A percentile compares a stretch with the other conserved stretches of the same genome.
Evolutionary conservation across 257 asterid genomes (phyloP).

Genomic region (Salvia rosmarinus): DNA sequence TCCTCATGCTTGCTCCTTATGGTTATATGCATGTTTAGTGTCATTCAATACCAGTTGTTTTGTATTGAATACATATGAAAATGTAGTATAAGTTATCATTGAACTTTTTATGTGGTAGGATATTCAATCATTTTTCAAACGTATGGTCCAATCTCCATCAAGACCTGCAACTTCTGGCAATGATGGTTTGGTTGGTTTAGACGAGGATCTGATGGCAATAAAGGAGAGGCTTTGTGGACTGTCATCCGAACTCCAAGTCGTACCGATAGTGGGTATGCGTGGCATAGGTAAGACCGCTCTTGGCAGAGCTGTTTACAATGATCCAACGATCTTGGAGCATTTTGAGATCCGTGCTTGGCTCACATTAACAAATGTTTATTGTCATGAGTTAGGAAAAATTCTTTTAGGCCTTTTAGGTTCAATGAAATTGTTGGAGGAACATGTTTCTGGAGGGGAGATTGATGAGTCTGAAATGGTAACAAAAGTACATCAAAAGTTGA

Average conservation of each 20-base stretch:
- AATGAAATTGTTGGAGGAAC: not conserved
- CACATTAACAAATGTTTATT: not conserved
- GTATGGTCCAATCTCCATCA: not conserved
- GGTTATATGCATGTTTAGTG: too few species aligned
- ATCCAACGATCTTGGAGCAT: not conserved
- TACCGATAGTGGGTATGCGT: slow-evolving; percentile 5
- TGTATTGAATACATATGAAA: not conserved
- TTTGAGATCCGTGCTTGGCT: not conserved
- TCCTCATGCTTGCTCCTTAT: not conserved
- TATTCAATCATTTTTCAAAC: not conserved
- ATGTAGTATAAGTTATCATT: not conserved
- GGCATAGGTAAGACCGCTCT: not conserved
- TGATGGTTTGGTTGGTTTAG: not conserved
- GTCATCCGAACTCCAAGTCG: slow-evolving; percentile 24
- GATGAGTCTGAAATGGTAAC: too few species aligned
- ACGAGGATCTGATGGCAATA: not conserved
- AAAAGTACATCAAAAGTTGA: not conserved
- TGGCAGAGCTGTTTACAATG: not conserved
- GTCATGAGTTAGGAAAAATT: not conserved
- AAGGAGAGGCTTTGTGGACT: slow-evolving; percentile 20
- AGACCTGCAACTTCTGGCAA: not conserved
- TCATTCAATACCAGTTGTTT: too few species aligned
- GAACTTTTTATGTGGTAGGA: slow-evolving; percentile 7
- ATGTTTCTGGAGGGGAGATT: too few species aligned
- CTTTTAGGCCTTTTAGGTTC: not conserved